These are phyloP conservation scores for Epichloe typhina DNA, from an alignment of 2,329 filamentous ascomycete species.

Conservation along the genomic window DNA sequence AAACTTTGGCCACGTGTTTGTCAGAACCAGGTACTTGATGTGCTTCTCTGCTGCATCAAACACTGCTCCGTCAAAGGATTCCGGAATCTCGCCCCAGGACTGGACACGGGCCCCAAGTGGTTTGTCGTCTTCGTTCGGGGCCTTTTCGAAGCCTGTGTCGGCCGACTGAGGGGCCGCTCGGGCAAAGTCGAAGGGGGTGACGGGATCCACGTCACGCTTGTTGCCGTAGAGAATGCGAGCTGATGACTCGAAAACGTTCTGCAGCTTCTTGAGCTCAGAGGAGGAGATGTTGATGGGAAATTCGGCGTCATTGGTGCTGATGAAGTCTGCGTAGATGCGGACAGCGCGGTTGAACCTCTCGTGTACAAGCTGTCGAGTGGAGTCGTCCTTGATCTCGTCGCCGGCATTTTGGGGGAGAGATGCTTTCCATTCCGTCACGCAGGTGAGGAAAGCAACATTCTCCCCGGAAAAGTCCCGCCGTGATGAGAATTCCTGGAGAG, in stretches of 20 bases:
- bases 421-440: constrained; percentile 42
- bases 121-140: background rate
- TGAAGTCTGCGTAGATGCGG: constrained; percentile 46
- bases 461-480: constrained; percentile 56
- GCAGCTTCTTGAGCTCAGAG: constrained; percentile 34
- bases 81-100: constrained; percentile 31
- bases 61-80: constrained; percentile 33
- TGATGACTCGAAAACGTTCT: constrained; percentile 40
- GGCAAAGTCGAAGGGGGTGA: constrained; percentile 23
- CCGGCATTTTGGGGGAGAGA: constrained; percentile 15
- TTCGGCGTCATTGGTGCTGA: constrained; percentile 44
- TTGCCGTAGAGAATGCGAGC: constrained; percentile 29
- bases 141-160: background rate
- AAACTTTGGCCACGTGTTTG: constrained; percentile 54
- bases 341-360: constrained; percentile 44
- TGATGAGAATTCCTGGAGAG: constrained; percentile 51
- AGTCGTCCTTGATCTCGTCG: constrained; percentile 10
- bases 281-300: constrained; percentile 54
- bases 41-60: constrained; percentile 47
- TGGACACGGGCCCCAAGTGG: constrained; percentile 8
- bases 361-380: constrained; percentile 20
- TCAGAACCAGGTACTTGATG: constrained; percentile 54
- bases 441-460: constrained; percentile 53
- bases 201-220: constrained; percentile 20
- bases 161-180: background rate